Percentiles rank a stretch among this genome's conserved stretches.
phyloP scores from a whole-genome alignment of 2,329 filamentous ascomycete genomes.

The Trichoderma sp. region DNA sequence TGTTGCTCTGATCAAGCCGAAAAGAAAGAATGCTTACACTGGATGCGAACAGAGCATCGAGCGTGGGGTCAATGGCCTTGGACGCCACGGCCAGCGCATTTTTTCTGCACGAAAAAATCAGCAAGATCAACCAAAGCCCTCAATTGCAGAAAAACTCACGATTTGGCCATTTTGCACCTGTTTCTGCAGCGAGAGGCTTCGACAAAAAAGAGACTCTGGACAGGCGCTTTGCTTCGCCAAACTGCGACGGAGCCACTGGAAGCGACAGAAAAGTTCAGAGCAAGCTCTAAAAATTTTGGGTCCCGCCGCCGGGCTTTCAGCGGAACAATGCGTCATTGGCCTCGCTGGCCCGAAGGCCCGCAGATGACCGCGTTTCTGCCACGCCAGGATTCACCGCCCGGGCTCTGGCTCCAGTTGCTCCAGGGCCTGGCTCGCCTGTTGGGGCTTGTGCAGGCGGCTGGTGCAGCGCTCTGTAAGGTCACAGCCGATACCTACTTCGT shows the following conservation, averaged over 20 bases:
- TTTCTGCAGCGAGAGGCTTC: background rate
- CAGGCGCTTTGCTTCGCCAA: constrained; percentile 11
- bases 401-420: constrained; percentile 25
- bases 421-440: constrained; percentile 13
- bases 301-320: constrained; percentile 27
- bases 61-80: constrained; percentile 65
- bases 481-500: constrained; percentile 5
- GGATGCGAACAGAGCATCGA: constrained; percentile 69
- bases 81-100: constrained; percentile 45
- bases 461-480: constrained; percentile 17
- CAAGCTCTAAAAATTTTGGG: constrained; percentile 23
- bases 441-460: constrained; percentile 3
- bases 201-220: background rate
- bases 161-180: constrained; percentile 27
- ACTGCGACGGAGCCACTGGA: constrained; percentile 20
- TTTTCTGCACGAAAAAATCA: constrained; percentile 36
- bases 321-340: constrained; percentile 39
- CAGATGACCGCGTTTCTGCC: constrained; percentile 35
- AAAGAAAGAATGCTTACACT: constrained; percentile 59
- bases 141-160: constrained; percentile 25
- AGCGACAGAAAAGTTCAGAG: constrained; percentile 19
- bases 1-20: background rate
- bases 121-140: background rate
- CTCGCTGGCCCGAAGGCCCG: constrained; percentile 19
- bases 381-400: constrained; percentile 36